Conservation (phyloP, 1,284 basidiomycete genomes). For the Cutaneotrichosporon arboriforme region DNA sequence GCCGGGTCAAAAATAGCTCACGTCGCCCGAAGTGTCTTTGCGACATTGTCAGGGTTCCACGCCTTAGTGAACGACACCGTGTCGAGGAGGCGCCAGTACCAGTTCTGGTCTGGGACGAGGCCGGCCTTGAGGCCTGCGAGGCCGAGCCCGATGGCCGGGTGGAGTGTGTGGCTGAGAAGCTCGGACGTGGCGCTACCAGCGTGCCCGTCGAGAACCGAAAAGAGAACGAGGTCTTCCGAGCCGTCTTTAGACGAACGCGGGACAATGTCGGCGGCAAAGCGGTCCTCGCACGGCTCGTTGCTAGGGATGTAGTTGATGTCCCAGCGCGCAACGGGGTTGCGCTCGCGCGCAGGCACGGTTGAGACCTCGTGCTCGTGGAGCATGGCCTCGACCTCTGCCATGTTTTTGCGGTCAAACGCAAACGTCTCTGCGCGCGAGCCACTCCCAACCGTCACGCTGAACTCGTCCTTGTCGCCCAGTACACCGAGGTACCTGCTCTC, state of each 20-base stretch:
- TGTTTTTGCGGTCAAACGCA: constrained; percentile 29
- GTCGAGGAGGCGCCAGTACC: constrained; percentile 22
- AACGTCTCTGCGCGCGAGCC: constrained; percentile 15
- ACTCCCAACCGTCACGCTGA: constrained; percentile 10
- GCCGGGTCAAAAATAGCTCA: constrained; percentile 16
- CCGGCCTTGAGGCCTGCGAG: constrained; percentile 55
- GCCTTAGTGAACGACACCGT: constrained; percentile 18
- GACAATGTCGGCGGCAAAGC: constrained; percentile 67
- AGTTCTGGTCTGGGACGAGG: constrained; percentile 24
- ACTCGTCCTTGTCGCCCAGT: constrained; percentile 7
- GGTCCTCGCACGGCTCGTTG: constrained; percentile 87
- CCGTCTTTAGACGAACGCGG: constrained; percentile 37
- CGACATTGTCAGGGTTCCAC: constrained; percentile 33
- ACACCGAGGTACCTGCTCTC: constrained; percentile 11
- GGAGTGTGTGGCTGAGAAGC: constrained; percentile 75
- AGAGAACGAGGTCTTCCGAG: constrained; percentile 68
- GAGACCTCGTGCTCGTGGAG: constrained; percentile 30
- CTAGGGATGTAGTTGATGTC: constrained; percentile 72
- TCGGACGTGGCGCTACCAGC: constrained; percentile 76
- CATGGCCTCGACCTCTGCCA: constrained; percentile 29
- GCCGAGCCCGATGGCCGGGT: constrained; percentile 78
- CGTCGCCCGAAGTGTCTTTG: constrained; percentile 28
- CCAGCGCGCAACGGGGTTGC: constrained; percentile 53
- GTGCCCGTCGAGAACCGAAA: constrained; percentile 90
- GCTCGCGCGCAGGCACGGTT: constrained; percentile 13